Evolutionary conservation across 1,284 basidiomycete genomes (phyloP), one percentile per base, ranked within the genome.

Genomic region (Moesziomyces sp.): DNA sequence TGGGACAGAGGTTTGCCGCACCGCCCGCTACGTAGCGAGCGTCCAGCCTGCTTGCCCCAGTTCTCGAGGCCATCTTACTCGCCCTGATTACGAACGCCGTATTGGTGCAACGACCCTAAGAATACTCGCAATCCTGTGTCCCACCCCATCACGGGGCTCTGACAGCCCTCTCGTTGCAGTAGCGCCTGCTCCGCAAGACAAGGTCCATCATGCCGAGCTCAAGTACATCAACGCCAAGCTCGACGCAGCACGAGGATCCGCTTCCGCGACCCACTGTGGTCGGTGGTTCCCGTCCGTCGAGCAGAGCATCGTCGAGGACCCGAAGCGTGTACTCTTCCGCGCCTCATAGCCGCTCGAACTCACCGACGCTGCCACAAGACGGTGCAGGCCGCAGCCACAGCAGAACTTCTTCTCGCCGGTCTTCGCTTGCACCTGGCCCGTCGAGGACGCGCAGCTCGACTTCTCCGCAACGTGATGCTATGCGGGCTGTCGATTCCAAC

Each of bases 181-280:
- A 40, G 38, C 38, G 30, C 11, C 3, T n/a, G 19, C 51, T 42
- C 28, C 23, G 19, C 10, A 11, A 21, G 8, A 13, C 51, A 21
- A 19, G 16, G 10, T 8, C 6, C 38, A 30, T 16, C 26, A 62
- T 62, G 60, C 30, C 55, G 13, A 38, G 46, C 19, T 28, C 44
- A n/a, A 23, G 2, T 23, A 3, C 47, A 21, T 34, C 51, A 5
- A 35, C 28, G 1, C 24, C 50, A 11, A 24, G 38, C 6, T 16
- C 28, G 5, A 49, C 52, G 10, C 56, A 59, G 5, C 16, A 21
- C 3, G 61, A 63, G 3, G 47, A 46, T 6, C 64, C 70, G 9
- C 48, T 73, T 19, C 70, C 70, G 16, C 56, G 70, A 4, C 60
- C 70, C 5, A 73, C 64, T n/a, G 61, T 73, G 18, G 53, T 67